Conservation (phyloP, 805 yeast genomes). For the Candida broadrunensis region DNA sequence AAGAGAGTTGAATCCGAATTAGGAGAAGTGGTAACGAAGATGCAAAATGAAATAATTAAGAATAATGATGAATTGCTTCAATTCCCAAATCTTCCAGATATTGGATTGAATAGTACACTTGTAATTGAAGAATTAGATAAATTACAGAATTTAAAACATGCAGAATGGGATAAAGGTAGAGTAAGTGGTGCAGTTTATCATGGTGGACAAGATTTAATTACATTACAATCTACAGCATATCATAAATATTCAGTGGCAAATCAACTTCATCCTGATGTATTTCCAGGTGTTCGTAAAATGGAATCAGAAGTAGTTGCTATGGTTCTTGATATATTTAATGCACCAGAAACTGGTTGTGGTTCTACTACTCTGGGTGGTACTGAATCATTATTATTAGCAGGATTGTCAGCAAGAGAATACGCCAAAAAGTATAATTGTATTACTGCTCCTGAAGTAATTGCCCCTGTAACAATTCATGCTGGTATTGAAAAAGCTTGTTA, state of each 20-base stretch:
- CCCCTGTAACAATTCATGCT: conserved; percentile 90
- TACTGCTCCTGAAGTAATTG: conserved; percentile 74
- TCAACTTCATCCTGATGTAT: conserved; percentile 95
- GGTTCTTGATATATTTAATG: conserved; percentile 79
- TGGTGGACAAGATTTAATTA: conserved; percentile 78
- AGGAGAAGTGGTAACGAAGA: conserved; percentile 34
- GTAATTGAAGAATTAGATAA: conserved; percentile 52
- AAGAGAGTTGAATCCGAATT: conserved; percentile 62
- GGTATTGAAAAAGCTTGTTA: conserved; percentile 91
- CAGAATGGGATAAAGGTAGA: conserved; percentile 81
- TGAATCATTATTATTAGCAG: conserved; percentile 82
- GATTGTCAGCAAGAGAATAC: conserved; percentile 82
- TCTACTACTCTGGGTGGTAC: conserved; percentile 94
- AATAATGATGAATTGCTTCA: conserved; percentile 46
- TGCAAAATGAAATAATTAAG: conserved; percentile 59
- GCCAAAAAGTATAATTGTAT: conserved; percentile 60
- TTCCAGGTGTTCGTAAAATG: conserved; percentile 95
- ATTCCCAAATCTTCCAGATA: conserved; percentile 52
- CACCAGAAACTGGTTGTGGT: conserved; percentile 62
- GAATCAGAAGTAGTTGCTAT: conserved; percentile 92
- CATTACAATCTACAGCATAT: conserved; percentile 75
- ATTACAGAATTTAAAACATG: conserved; percentile 52
- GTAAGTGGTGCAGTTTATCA: conserved; percentile 97
- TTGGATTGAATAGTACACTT: conserved; percentile 49
- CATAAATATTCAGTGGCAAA: conserved; percentile 80